Percentiles rank a stretch among this genome's conserved stretches.
Evolutionary conservation across 495 filamentous ascomycete genomes (phyloP).

Genomic region (Xylaria intraflava): DNA sequence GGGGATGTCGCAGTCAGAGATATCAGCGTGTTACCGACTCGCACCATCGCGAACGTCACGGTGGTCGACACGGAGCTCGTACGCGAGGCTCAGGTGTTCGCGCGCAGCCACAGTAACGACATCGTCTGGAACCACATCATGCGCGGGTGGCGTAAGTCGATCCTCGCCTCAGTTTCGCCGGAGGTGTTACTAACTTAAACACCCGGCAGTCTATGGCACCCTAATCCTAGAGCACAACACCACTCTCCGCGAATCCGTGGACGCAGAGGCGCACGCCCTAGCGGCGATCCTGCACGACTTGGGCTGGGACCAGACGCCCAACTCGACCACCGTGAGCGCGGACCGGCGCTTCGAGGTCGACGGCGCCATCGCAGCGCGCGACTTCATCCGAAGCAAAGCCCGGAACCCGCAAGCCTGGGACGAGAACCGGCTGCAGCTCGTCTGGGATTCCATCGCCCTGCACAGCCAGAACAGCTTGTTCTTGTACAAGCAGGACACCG

Average conservation of each 20-base stretch:
- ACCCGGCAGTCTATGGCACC: slow-evolving; percentile 22
- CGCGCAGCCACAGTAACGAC: slow-evolving; percentile 25
- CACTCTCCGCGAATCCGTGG: slow-evolving; percentile 11
- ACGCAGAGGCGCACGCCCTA: slow-evolving; percentile 31
- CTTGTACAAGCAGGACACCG: slow-evolving; percentile 36
- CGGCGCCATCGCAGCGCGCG: slow-evolving; percentile 32
- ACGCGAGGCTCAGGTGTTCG: slow-evolving; percentile 31
- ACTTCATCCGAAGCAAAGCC: slow-evolving; percentile 28
- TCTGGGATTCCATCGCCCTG: slow-evolving; percentile 39
- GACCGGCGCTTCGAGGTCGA: slow-evolving; percentile 42
- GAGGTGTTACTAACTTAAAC: not conserved
- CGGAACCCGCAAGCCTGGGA: slow-evolving; percentile 23
- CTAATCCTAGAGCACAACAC: slow-evolving; percentile 21
- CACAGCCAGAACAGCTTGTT: slow-evolving; percentile 32
- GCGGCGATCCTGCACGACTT: slow-evolving; percentile 33
- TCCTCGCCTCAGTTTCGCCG: not conserved
- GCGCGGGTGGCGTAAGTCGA: slow-evolving; percentile 25
- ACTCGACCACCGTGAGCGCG: slow-evolving; percentile 19
- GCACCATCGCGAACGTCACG: slow-evolving; percentile 18
- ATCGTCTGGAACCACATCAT: slow-evolving; percentile 35
- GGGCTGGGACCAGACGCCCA: slow-evolving; percentile 22
- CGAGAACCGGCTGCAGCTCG: slow-evolving; percentile 32
- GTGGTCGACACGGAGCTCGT: slow-evolving; percentile 34
- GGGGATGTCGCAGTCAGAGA: too few species aligned
- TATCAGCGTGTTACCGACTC: not conserved